Evolutionary conservation across 2,329 filamentous ascomycete genomes (phyloP).

Genomic region (Fusarium chlamydosporum): DNA sequence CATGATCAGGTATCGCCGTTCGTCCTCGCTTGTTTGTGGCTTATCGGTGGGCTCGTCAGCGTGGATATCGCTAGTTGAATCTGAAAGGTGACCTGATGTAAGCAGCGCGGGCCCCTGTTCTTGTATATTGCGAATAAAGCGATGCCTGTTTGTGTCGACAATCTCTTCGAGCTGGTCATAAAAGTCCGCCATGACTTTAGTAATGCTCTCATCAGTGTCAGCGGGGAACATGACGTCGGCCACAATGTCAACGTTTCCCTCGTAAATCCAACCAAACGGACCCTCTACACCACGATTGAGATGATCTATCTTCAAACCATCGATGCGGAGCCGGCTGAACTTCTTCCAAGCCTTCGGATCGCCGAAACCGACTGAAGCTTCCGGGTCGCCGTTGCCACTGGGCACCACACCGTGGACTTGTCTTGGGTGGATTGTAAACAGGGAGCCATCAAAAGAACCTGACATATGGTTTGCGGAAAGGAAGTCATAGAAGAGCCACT

Average conservation of each 20-base stretch:
- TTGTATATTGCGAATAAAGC: constrained; percentile 67
- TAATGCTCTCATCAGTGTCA: constrained; percentile 88
- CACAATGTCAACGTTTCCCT: constrained; percentile 96
- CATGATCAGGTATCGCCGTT: constrained; percentile 88
- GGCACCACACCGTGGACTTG: constrained; percentile 87
- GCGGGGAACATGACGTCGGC: constrained; percentile 95
- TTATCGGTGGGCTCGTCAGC: constrained; percentile 21
- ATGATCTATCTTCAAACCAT: constrained; percentile 94
- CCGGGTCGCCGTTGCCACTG: constrained; percentile 62
- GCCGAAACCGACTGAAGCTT: constrained; percentile 68
- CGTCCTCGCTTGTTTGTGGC: constrained; percentile 60
- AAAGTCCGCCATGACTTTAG: constrained; percentile 96
- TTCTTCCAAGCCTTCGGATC: constrained; percentile 90
- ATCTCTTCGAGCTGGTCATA: constrained; percentile 96
- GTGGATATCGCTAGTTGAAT: constrained; percentile 46
- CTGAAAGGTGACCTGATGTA: constrained; percentile 54
- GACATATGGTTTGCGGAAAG: constrained; percentile 96
- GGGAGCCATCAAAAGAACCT: constrained; percentile 92
- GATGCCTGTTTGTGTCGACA: constrained; percentile 82
- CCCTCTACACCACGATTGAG: constrained; percentile 93
- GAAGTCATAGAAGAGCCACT: constrained; percentile 98
- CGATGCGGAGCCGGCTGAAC: constrained; percentile 91
- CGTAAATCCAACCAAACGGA: constrained; percentile 97
- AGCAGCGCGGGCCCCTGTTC: constrained; percentile 50
- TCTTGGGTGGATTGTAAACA: constrained; percentile 96